These are phyloP conservation scores for Botryotinia globosa DNA, from an alignment of 2,329 filamentous ascomycete genomes.

Conservation along the genomic window DNA sequence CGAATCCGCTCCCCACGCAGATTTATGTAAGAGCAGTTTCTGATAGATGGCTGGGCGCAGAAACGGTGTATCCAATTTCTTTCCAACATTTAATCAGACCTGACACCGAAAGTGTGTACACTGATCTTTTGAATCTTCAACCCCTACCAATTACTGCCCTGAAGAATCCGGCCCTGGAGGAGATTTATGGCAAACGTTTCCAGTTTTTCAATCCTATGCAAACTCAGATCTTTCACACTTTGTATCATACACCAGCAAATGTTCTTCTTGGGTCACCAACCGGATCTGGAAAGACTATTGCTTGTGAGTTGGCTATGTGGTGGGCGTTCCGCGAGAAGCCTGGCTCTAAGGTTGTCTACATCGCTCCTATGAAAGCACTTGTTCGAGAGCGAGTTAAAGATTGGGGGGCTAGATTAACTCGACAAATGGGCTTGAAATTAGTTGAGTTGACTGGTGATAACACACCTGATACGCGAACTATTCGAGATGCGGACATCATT, in stretches of 20 bases:
- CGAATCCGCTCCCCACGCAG: constrained; percentile 89
- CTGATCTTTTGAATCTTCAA: constrained; percentile 86
- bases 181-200: constrained; percentile 84
- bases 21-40: constrained; percentile 95
- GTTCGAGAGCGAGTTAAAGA: constrained; percentile 95
- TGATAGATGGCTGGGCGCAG: constrained; percentile 93
- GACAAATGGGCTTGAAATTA: constrained; percentile 80
- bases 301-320: constrained; percentile 97
- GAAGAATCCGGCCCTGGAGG: constrained; percentile 82
- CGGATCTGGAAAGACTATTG: constrained; percentile 95
- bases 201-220: constrained; percentile 99
- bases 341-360: constrained; percentile 96
- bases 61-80: constrained; percentile 91
- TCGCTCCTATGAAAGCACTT: constrained; percentile 98
- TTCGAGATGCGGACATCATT: constrained; percentile 94
- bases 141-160: constrained; percentile 83
- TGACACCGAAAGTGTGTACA: constrained; percentile 96
- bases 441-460: constrained; percentile 98
- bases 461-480: constrained; percentile 93
- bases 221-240: constrained; percentile 94
- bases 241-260: constrained; percentile 90
- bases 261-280: constrained; percentile 94
- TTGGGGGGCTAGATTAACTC: constrained; percentile 79
- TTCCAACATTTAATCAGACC: constrained; percentile 97
- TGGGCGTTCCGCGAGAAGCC: constrained; percentile 95